Evolutionary conservation across 1,139 yeast species (phyloP), one percentile per base, ranked within the genome.

Genomic region (Diutina scorzettiae): DNA sequence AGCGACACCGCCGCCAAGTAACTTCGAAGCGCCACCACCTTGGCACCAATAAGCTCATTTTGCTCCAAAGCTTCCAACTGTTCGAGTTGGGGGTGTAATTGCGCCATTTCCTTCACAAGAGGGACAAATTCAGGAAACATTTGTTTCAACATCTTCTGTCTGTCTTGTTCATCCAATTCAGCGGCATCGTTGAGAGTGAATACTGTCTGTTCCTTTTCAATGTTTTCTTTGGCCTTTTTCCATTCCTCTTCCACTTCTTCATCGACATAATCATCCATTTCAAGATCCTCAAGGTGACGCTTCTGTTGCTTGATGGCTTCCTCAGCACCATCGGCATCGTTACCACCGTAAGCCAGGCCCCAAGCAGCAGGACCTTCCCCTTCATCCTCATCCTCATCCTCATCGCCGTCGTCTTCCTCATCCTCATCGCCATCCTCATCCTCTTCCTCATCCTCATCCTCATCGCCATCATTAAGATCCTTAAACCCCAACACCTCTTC

Each of bases 341-440:
- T 96, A 44, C 94, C 95, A 42, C 80, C 81, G 53, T 76, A 91
- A 59, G 86, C 89, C 51, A 83, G 80, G 41, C 98, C 97, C 97
- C 98, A 89, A n/a, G 17, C 39, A 16, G 19, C 39, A 5, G 39
- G 28, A 6, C 82, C 82, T 45, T 68, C 69, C 19, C 56, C 65
- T 27, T 70, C 80, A 4, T 69, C 80, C 9, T 51, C 60, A 8
- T 69, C 74, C 33, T 65, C 78, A 2, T 61, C 74, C 1, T 60
- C 73, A 2, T 64, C 73, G 3, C 62, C 74, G 2, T 62, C 73
- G 3, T 60, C 66, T 4, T 54, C 63, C 7, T 53, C 59, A n/a
- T 53, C 63, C 0, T 54, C 62, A 4, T 27, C 31, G 1, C 51
- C 59, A 0, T 50, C 58, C 5, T 56, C 63, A 18, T 57, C 69